Base-by-base conservation (phyloP, 2,329 filamentous ascomycete genomes). In the Phaeomoniella chlamydospora region DNA sequence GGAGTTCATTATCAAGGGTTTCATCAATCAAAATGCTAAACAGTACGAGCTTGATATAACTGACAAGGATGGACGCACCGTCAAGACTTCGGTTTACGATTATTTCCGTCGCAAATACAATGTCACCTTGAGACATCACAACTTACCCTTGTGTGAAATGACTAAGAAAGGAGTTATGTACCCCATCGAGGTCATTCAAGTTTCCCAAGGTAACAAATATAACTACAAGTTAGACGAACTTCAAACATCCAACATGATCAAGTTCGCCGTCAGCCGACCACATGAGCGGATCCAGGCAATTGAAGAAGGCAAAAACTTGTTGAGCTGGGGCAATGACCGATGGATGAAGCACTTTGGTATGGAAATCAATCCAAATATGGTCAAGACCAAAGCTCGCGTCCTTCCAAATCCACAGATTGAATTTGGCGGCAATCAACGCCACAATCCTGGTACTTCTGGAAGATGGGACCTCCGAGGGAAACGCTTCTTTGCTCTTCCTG, bases 391-490 rank as follows among this genome's bases (percentile, higher is more conserved):
- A 37, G 88, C 80, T 14, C 73, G 77, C 2, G 53, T 94, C 1
- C 63, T 98, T 0, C 64, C 68, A 0, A 69, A 77, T 3, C 88
- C 90, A 0, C 66, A 70, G 16, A 72, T 96, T 6, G 62, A 74
- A 30, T 94, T 85, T 49, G 72, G 61, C 2, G 67, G 62, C 16
- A 62, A 62, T 11, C 60, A 62, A 13, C 60, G 49, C 35, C 54
- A 65, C 4, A 74, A 77, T 37, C 82, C 84, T 2, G 68, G 72
- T 14, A 71, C 68, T 13, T 56, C 59, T 18, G 90, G 88, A 19
- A 78, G 85, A 15, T 98, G 90, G 90, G 83, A 93, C 53, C 65
- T 96, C 9, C 76, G 84, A 29, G 77, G 76, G 18, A 85, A 84
- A 57, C 78, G 80, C 54, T 94, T 94, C 53, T 65, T 77, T 10